These are phyloP conservation scores for Ceratocystis harringtonii DNA, from an alignment of 2,329 filamentous ascomycete species.

Conservation along the genomic window DNA sequence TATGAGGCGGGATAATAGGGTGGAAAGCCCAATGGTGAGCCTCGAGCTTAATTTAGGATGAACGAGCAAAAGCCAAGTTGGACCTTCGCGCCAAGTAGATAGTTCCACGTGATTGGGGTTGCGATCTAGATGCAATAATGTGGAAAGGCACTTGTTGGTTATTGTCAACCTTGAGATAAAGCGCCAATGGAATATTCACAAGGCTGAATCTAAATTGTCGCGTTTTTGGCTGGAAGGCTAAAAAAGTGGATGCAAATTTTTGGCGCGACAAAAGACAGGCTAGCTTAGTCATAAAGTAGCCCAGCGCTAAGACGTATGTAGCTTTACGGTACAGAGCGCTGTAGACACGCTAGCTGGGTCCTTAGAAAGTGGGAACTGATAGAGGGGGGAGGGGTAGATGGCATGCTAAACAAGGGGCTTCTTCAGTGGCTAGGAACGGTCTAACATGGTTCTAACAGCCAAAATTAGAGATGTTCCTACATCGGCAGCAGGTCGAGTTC, in stretches of 20 bases:
- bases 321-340: neutral
- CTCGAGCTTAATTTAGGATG: neutral
- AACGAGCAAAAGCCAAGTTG: no score
- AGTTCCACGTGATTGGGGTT: neutral
- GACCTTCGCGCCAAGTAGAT: neutral
- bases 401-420: neutral
- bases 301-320: no score
- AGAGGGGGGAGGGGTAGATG: neutral
- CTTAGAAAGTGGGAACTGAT: neutral
- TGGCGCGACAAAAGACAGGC: conserved; percentile 1
- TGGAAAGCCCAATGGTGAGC: neutral
- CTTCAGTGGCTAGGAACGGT: conserved; percentile 8
- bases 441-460: conserved; percentile 12
- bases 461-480: conserved; percentile 8
- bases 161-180: neutral
- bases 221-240: conserved; percentile 1
- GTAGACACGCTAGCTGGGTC: neutral
- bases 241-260: conserved; percentile 8
- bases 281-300: neutral
- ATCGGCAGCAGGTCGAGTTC: conserved; percentile 9
- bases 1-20: neutral
- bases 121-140: neutral
- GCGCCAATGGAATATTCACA: neutral
- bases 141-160: neutral
- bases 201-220: conserved; percentile 11